Base-by-base conservation (phyloP, 2,329 filamentous ascomycete genomes). In the Arthrobotrys musiformis region DNA sequence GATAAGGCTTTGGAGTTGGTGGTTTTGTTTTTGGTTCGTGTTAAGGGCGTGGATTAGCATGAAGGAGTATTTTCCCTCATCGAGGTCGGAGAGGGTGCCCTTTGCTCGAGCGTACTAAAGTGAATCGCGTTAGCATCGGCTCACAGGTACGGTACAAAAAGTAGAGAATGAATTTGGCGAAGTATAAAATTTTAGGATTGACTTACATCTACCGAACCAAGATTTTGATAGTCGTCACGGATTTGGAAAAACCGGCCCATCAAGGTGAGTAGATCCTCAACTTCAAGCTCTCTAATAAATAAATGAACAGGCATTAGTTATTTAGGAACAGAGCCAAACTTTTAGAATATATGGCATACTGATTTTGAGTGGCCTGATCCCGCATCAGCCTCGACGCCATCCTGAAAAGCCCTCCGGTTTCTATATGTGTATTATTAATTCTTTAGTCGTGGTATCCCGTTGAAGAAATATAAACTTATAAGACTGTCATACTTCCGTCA, bases 211-310 rank as follows among this genome's bases (percentile, higher is more conserved):
- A 11, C 22, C 7, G 62, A 73, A 1, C 24, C n/a, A 5, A 73
- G 60, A 33, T 73, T 73, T 19, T 64, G 48, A 40, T 64, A 60
- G 15, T 73, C 69, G 11, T 73, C 60, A 6, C 69, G 60, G n/a
- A 73, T 73, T 50, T 73, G 69, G 35, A 73, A 73, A 33, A 66
- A 73, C 7, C 69, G 69, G 2, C 69, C 69, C 35, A 73, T 40
- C 22, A 73, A 19, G 2, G 58, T 58, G 24, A 73, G 19, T 24
- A 73, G n/a, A 8, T 61, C 28, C 33, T 72, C 56, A 44, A 72
- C 68, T 13, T 72, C 46, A 6, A 72, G 46, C 1, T 72, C 35
- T n/a, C 68, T 72, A n/a, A 7, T n/a, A 40, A n/a, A 40, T 3
- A 3, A 48, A 2, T 4, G 26, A 9, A 37, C n/a, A 26, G 13